Base-by-base conservation (phyloP, 306 rosid species). In the Pyrus pyrifolia region DNA sequence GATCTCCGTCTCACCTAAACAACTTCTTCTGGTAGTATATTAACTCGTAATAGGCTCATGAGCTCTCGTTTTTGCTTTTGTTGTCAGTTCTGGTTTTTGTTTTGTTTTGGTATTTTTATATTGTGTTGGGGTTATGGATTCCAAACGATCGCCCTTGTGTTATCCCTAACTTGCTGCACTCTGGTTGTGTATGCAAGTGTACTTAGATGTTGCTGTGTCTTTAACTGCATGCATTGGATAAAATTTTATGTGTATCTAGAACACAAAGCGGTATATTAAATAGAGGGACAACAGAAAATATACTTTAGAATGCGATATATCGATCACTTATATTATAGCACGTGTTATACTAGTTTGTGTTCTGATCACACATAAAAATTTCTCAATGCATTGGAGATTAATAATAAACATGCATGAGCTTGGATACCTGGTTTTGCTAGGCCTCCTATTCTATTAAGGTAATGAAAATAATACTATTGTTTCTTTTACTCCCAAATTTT, bases 1-100 rank as follows among this genome's bases (percentile, higher is more conserved):
- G 87, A 70, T 11, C 89, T 83, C 86, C 87, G 55, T 88, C 97
- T 70, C 87, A 85, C 58, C 84, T 92, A 14, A 81, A 69, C 13
- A 86, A 81, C 79, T 96, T 96, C 91, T 89, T 96, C 65, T 96
- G 97, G 92, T 95, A 95, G 82, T 23, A n/a, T 23, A 22, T 23
- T 22, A 10, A 59, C 31, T 22, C 64, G 18, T 49, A 49, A 49
- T 57, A 9, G 25, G 29, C 62, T n/a, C 5, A 9, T 22, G 29
- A 22, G 27, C 62, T 57, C 27, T 57, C 29, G 25, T n/a, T 57
- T 57, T 22, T 21, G 27, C n/a, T 14, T 49, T 49, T 46, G 52
- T 46, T 46, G 13, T 14, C 52, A 46, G 6, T 46, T 46, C 52
- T 46, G 17, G 52, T 46, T 46, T 13, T 46, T 49, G 53, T 49